Base-by-base conservation (phyloP, 257 asterid species). In the Oldenlandia corymbosa region DNA sequence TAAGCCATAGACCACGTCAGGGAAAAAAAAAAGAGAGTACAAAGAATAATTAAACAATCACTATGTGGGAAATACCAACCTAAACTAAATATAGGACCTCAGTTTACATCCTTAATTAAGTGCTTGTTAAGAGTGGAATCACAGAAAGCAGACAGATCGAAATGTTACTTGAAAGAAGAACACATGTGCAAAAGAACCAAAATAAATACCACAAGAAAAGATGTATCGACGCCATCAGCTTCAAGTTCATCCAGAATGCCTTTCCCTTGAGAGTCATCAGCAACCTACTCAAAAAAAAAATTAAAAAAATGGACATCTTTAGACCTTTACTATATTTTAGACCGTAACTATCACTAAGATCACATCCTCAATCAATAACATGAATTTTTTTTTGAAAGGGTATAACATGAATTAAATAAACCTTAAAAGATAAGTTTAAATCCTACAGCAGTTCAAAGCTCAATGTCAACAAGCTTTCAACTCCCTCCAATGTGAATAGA, bases 241-340 rank as follows among this genome's bases (percentile, higher is more conserved):
- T 79, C 82, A 62, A 92, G 85, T 74, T 92, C 99, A 68, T 81
- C 90, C 75, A 92, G 53, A 69, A 92, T 80, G 60, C 85, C 88
- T 75, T 81, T 92, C 61, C 99, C 99, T 76, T 87, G 99, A 67
- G 90, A 73, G 73, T 92, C 99, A 77, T 83, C 82, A 66, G 96
- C 96, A 70, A 92, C 91, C 99, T 92, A 76, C 16, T 56, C 30
- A 62, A 68, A 47, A 39, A 18, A 59, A n/a, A n/a, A n/a, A n/a
- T n/a, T n/a, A n/a, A n/a, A n/a, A n/a, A n/a, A n/a, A 30, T 16
- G 12, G 24, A 39, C 26, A 10, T 39, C 47, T 16, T 50, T 1
- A 11, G 3, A 23, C 36, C 24, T 23, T 13, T 6, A 14, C n/a
- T 26, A n/a, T 51, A 51, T 20, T 51, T 23, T 31, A 46, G 21